A percentile compares a stretch with the other conserved stretches of the same genome.
These are phyloP conservation scores for Rhodamnia rubescens DNA, from an alignment of 345 rosid genomes.

Conservation along the genomic window DNA sequence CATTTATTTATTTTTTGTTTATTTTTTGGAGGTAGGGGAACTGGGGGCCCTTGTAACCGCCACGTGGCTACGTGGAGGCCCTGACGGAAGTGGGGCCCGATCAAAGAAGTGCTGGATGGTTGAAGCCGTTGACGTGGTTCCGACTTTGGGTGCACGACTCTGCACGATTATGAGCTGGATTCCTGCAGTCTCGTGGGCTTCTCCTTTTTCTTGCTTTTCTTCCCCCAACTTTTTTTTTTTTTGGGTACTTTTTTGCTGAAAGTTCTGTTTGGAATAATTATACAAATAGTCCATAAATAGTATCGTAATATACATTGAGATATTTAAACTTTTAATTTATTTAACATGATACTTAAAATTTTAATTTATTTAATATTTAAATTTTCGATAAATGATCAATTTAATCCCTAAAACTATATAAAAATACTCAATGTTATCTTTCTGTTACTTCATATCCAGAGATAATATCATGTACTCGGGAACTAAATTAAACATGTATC, in stretches of 20 bases:
- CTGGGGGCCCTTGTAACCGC: neutral
- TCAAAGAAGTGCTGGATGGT: neutral
- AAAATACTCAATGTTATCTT: neutral
- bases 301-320: too few species aligned
- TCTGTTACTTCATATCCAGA: rapidly evolving
- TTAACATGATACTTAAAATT: too few species aligned
- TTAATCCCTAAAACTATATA: too few species aligned
- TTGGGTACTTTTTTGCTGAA: neutral
- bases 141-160: neutral
- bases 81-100: neutral
- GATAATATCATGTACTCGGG: neutral
- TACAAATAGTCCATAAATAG: too few species aligned
- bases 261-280: too few species aligned
- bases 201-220: neutral
- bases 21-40: too few species aligned
- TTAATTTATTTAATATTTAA: too few species aligned
- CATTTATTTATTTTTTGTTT: too few species aligned
- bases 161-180: neutral
- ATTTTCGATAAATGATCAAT: too few species aligned
- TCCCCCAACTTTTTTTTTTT: neutral
- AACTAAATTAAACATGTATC: too few species aligned
- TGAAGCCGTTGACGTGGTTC: neutral
- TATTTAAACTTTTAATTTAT: too few species aligned
- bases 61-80: neutral
- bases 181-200: neutral